Evolutionary conservation across 805 yeast species (phyloP).

Genomic region (Zygotorulaspora chibaensis): DNA sequence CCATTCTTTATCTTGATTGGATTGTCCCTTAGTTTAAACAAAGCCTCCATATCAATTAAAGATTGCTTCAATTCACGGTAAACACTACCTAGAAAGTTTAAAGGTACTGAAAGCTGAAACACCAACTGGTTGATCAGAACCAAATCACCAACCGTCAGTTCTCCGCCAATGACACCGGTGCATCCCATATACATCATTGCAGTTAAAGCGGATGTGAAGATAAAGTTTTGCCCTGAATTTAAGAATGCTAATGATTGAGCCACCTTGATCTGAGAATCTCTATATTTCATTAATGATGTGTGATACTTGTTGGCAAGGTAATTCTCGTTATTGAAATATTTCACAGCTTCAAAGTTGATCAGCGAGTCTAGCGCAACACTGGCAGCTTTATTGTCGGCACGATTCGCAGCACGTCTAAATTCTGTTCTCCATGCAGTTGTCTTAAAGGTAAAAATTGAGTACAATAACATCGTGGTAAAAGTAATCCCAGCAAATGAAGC

Average conservation of each 20-base stretch:
- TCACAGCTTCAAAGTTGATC: conserved; percentile 91
- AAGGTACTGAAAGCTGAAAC: conserved; percentile 90
- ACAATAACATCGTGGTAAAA: conserved; percentile 79
- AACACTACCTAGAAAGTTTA: conserved; percentile 91
- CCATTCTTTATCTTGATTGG: conserved; percentile 60
- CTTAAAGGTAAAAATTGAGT: conserved; percentile 78
- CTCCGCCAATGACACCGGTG: conserved; percentile 80
- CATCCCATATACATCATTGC: conserved; percentile 99
- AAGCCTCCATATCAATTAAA: conserved; percentile 89
- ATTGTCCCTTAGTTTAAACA: conserved; percentile 78
- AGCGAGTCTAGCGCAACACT: conserved; percentile 89
- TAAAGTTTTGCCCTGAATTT: conserved; percentile 74
- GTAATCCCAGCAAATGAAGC: conserved; percentile 85
- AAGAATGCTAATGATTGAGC: conserved; percentile 77
- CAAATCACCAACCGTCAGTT: conserved; percentile 87
- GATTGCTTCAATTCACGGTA: conserved; percentile 93
- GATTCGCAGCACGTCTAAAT: conserved; percentile 83
- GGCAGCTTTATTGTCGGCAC: conserved; percentile 94
- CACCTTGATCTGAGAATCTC: conserved; percentile 64
- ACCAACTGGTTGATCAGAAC: conserved; percentile 93
- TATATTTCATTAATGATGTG: conserved; percentile 65
- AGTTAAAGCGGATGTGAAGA: conserved; percentile 84
- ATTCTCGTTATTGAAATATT: conserved; percentile 86
- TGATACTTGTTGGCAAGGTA: conserved; percentile 80
- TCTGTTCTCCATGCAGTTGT: conserved; percentile 97